These are phyloP conservation scores for Filobasidium wieringae DNA, from an alignment of 768 basidiomycete genomes.

Conservation along the genomic window DNA sequence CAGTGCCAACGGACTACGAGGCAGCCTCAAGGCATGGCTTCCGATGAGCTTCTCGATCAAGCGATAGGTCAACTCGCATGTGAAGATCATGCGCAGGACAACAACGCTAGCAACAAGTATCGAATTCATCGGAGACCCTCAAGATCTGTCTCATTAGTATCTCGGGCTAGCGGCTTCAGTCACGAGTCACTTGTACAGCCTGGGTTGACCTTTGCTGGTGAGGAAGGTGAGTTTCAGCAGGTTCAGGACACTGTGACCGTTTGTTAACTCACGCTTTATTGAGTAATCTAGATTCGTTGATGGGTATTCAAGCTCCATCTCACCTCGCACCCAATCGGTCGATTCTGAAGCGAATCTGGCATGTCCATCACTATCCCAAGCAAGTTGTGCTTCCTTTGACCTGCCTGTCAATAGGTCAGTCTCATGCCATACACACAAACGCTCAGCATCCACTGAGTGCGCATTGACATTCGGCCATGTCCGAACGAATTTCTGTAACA, in stretches of 20 bases:
- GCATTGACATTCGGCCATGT: too few relatives aligned
- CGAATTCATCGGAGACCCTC: too few relatives aligned
- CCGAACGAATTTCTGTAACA: neutral
- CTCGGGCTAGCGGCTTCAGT: neutral
- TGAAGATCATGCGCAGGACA: too few relatives aligned
- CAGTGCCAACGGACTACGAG: too few relatives aligned
- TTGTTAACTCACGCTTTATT: neutral
- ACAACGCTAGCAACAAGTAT: too few relatives aligned
- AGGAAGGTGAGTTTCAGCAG: neutral
- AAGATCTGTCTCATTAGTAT: neutral
- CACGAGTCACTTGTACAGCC: neutral
- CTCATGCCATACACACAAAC: too few relatives aligned
- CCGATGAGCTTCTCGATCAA: too few relatives aligned
- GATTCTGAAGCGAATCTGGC: neutral
- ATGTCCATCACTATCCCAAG: constrained; percentile 8
- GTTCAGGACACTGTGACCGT: neutral
- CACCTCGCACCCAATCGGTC: constrained; percentile 7
- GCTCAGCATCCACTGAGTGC: too few relatives aligned
- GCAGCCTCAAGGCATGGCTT: too few relatives aligned
- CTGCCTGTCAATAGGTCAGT: constrained; percentile 22
- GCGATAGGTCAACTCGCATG: too few relatives aligned
- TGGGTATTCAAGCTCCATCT: constrained; percentile 2
- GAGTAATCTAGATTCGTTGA: constrained; percentile 1
- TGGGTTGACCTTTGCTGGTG: neutral
- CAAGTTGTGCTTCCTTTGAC: constrained; percentile 20